These are phyloP conservation scores for Mayamaea pseudoterrestris DNA, from an alignment of 108 stramenopile species.

Conservation along the genomic window DNA sequence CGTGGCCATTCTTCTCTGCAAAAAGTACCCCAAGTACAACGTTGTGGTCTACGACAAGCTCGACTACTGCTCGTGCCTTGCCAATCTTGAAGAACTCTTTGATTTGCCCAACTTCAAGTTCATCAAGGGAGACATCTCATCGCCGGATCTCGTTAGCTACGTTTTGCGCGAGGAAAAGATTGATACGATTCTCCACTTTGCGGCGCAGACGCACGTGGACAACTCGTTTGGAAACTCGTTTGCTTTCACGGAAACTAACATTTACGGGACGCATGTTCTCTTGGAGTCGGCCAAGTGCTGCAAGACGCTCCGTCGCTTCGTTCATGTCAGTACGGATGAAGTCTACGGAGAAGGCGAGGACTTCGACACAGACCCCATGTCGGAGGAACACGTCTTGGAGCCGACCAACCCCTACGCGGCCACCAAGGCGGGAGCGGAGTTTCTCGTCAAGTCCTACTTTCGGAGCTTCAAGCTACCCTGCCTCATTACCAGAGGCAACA, in stretches of 20 bases:
- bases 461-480: slow-evolving; percentile 87
- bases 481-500: slow-evolving; percentile 97
- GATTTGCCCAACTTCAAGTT: slow-evolving; percentile 93
- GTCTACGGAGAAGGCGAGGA: slow-evolving; percentile 97
- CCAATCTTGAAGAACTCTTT: slow-evolving; percentile 78
- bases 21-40: slow-evolving; percentile 96
- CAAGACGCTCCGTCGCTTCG: slow-evolving; percentile 75
- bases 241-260: slow-evolving; percentile 96
- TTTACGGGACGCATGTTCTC: slow-evolving; percentile 96
- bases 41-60: slow-evolving; percentile 92
- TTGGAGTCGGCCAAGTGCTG: slow-evolving; percentile 92
- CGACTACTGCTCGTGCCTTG: slow-evolving; percentile 96
- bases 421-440: slow-evolving; percentile 98
- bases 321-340: slow-evolving; percentile 97
- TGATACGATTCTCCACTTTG: slow-evolving; percentile 98
- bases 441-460: slow-evolving; percentile 90
- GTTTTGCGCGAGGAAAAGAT: slow-evolving; percentile 88
- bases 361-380: slow-evolving; percentile 90
- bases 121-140: slow-evolving; percentile 94
- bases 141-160: slow-evolving; percentile 89
- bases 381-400: slow-evolving; percentile 92
- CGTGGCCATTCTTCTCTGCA: slow-evolving; percentile 85
- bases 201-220: slow-evolving; percentile 97
- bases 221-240: slow-evolving; percentile 99
- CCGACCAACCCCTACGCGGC: slow-evolving; percentile 99